Conservation (phyloP, 805 yeast species). For the Barnettozyma vustinii region DNA sequence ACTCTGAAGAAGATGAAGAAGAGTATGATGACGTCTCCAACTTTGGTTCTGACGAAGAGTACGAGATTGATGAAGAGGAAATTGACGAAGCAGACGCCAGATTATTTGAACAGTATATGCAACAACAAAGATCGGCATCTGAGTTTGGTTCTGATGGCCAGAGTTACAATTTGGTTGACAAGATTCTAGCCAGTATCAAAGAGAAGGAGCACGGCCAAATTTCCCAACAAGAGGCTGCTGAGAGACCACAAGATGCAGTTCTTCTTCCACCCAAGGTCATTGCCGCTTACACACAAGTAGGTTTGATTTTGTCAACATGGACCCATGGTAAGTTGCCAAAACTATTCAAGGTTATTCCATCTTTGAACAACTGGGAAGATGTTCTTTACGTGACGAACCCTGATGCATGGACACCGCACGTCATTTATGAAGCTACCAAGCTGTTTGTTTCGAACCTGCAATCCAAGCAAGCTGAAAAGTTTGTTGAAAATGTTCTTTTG, state of each 20-base stretch:
- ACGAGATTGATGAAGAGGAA: conserved; percentile 56
- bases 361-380: conserved; percentile 93
- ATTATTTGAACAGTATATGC: conserved; percentile 73
- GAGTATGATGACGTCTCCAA: conserved; percentile 42
- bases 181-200: conserved; percentile 83
- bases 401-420: conserved; percentile 91
- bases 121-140: conserved; percentile 30
- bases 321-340: conserved; percentile 97
- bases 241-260: conserved; percentile 62
- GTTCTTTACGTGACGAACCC: conserved; percentile 90
- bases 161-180: conserved; percentile 78
- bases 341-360: conserved; percentile 89
- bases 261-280: conserved; percentile 93
- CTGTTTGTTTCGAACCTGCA: conserved; percentile 85
- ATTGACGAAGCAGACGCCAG: conserved; percentile 80
- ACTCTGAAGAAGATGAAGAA: conserved; percentile 31
- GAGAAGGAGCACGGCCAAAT: conserved; percentile 52
- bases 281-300: conserved; percentile 89
- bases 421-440: conserved; percentile 90
- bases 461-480: conserved; percentile 84
- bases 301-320: conserved; percentile 80
- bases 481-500: conserved; percentile 59
- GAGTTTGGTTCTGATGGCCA: conserved; percentile 34
- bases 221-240: conserved; percentile 25
- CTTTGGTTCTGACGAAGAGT: conserved; percentile 44